Conservation (phyloP, 352 stramenopile genomes). For the Globisporangium perplexum region DNA sequence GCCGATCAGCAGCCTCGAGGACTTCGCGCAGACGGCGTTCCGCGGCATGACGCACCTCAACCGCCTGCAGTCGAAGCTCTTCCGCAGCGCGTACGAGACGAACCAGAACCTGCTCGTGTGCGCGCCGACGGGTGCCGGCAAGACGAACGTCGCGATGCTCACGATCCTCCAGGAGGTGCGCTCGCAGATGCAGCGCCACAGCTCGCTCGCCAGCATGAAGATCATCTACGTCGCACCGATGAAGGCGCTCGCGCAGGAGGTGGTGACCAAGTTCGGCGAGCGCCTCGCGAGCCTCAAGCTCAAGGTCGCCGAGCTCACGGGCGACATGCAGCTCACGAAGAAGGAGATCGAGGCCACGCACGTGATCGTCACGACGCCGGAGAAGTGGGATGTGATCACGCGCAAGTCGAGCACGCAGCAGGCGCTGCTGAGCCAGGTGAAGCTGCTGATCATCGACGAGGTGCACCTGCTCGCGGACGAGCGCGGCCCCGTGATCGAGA, state of each 20-base stretch:
- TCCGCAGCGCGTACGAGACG: slow-evolving; percentile 93
- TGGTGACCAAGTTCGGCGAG: slow-evolving; percentile 97
- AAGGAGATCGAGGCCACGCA: slow-evolving; percentile 94
- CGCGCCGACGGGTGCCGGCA: slow-evolving; percentile 97
- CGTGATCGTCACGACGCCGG: slow-evolving; percentile 97
- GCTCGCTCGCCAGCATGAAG: slow-evolving; percentile 80
- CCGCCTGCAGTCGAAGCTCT: slow-evolving; percentile 97
- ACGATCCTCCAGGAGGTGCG: slow-evolving; percentile 95
- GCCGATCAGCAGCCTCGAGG: slow-evolving; percentile 55
- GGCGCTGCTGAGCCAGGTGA: slow-evolving; percentile 84
- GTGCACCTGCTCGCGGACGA: slow-evolving; percentile 98
- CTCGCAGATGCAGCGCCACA: slow-evolving; percentile 43
- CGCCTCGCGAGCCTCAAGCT: slow-evolving; percentile 63
- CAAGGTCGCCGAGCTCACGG: slow-evolving; percentile 92
- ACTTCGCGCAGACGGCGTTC: slow-evolving; percentile 76
- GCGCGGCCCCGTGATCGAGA: slow-evolving; percentile 98
- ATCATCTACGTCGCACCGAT: slow-evolving; percentile 97
- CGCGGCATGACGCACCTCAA: slow-evolving; percentile 89
- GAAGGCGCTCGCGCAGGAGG: slow-evolving; percentile 98
- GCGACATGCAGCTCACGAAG: slow-evolving; percentile 98
- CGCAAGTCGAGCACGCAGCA: slow-evolving; percentile 94
- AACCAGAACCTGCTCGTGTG: slow-evolving; percentile 98
- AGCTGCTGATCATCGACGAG: slow-evolving; percentile 99
- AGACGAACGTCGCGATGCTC: slow-evolving; percentile 99
- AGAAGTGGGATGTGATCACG: slow-evolving; percentile 99